Evolutionary conservation across 495 filamentous ascomycete species (phyloP).

Genomic region (Copromyces sp.): DNA sequence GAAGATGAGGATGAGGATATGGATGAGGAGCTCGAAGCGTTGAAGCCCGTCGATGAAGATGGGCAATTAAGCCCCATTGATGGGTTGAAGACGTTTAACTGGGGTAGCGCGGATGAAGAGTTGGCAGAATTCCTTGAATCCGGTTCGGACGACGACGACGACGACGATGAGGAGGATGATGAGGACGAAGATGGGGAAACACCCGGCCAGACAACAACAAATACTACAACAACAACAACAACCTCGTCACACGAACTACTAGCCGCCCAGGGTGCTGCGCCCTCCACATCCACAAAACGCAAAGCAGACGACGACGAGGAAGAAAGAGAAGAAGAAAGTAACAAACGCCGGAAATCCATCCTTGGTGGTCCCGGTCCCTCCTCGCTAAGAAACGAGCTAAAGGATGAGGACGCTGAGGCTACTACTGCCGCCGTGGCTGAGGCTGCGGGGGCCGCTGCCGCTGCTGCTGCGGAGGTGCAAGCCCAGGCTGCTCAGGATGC

Average conservation of each 20-base stretch:
- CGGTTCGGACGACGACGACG: conserved; percentile 49
- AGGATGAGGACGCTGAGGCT: background rate
- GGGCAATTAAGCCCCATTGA: conserved; percentile 44
- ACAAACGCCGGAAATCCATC: conserved; percentile 26
- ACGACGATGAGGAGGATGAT: conserved; percentile 22
- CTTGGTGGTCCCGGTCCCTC: conserved; percentile 38
- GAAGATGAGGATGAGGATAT: conserved; percentile 33
- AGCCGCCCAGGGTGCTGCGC: background rate
- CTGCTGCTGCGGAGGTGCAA: background rate
- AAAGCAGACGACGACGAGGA: conserved; percentile 26
- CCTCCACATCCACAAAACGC: conserved; percentile 5
- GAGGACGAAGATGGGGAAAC: conserved; percentile 22
- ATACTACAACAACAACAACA: background rate
- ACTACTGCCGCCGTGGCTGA: background rate
- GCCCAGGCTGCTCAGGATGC: conserved; percentile 17
- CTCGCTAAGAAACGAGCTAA: conserved; percentile 28
- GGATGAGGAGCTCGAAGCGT: conserved; percentile 9
- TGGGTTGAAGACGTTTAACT: conserved; percentile 44
- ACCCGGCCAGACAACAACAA: conserved; percentile 19
- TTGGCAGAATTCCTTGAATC: conserved; percentile 62
- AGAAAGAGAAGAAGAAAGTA: conserved; percentile 15
- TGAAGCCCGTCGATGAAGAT: conserved; percentile 38
- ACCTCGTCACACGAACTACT: background rate
- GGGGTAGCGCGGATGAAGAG: conserved; percentile 59
- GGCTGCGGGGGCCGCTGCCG: background rate